These are phyloP conservation scores for Fusarium circinatum DNA, from an alignment of 2,329 filamentous ascomycete species.

Conservation along the genomic window DNA sequence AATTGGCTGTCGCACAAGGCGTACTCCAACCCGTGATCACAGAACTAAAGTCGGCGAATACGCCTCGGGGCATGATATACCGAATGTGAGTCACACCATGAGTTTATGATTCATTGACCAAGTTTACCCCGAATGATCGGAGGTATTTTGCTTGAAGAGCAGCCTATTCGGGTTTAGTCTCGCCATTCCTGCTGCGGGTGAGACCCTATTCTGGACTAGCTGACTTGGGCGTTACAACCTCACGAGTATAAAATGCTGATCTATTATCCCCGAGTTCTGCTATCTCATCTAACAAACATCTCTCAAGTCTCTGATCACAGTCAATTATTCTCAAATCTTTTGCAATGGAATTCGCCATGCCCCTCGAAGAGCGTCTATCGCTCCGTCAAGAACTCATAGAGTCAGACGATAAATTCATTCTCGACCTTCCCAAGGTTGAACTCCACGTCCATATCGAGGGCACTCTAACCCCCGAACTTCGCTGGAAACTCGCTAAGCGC, in stretches of 20 bases:
- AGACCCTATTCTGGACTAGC: not conserved
- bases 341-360: constrained; percentile 15
- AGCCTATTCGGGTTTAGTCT: not conserved
- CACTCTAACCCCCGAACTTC: constrained; percentile 71
- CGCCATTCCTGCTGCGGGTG: not conserved
- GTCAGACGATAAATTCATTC: constrained; percentile 14
- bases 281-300: fast-evolving
- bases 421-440: constrained; percentile 23
- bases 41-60: fast-evolving
- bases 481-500: constrained; percentile 72
- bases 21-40: not conserved
- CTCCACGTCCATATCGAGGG: constrained; percentile 74
- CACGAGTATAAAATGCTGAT: not conserved
- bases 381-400: constrained; percentile 9
- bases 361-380: constrained; percentile 10
- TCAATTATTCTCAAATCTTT: fast-evolving
- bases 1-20: fast-evolving
- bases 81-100: not conserved
- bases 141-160: not conserved
- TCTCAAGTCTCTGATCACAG: fast-evolving
- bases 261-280: fast-evolving
- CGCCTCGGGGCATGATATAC: not conserved
- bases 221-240: not conserved
- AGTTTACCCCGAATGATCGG: not conserved
- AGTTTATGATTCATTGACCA: not conserved